These are phyloP conservation scores for Macrotyloma uniflorum DNA, from an alignment of 306 rosid genomes.

Conservation along the genomic window DNA sequence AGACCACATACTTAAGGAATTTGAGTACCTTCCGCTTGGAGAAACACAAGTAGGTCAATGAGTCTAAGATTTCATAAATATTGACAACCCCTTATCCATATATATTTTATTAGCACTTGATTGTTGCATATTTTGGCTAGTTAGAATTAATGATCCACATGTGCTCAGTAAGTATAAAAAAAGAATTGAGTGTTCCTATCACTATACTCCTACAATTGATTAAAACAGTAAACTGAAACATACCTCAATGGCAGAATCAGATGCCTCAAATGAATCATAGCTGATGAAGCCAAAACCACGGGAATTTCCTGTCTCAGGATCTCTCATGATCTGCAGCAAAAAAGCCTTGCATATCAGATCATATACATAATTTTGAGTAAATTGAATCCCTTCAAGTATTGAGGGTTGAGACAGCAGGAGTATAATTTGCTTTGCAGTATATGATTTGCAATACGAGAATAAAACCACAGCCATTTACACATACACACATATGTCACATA, in stretches of 20 bases:
- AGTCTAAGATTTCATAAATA: background rate
- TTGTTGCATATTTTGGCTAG: background rate
- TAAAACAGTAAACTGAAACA: constrained; percentile 18
- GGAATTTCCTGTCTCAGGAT: constrained; percentile 95
- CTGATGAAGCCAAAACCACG: constrained; percentile 99
- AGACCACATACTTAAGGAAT: background rate
- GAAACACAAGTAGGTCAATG: background rate
- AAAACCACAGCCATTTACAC: constrained; percentile 13
- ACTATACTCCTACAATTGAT: constrained; percentile 21
- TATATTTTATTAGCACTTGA: background rate
- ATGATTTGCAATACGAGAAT: background rate
- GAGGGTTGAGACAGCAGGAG: background rate
- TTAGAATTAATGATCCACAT: background rate
- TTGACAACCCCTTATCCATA: background rate
- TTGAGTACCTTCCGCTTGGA: background rate
- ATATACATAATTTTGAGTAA: constrained; percentile 26
- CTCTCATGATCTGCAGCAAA: constrained; percentile 92
- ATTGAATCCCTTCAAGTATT: constrained; percentile 9
- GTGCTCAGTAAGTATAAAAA: constrained; percentile 14
- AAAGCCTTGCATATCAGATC: constrained; percentile 33
- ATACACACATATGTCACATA: constrained; percentile 23
- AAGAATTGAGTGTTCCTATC: constrained; percentile 8
- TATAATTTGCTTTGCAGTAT: constrained; percentile 5
- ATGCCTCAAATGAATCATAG: constrained; percentile 98
- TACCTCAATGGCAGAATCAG: constrained; percentile 99